Conservation (phyloP, 345 rosid genomes). For the Citrus medica region DNA sequence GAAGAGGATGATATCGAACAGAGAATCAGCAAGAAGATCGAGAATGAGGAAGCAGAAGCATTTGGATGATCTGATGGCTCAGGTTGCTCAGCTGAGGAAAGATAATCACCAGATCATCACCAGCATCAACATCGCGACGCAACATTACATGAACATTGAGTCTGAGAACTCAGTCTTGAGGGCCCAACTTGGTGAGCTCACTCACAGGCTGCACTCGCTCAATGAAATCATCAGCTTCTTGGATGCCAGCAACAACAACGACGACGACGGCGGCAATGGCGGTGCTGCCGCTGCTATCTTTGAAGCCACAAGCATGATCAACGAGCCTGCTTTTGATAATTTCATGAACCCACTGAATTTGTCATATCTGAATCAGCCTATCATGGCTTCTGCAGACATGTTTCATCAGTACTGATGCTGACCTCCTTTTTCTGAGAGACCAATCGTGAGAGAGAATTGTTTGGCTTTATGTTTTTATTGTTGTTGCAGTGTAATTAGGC, state of each 20-base stretch:
- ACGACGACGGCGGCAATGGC: neutral
- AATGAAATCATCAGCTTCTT: conserved; percentile 56
- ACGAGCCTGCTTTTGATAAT: conserved; percentile 29
- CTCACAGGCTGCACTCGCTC: conserved; percentile 62
- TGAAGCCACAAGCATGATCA: conserved; percentile 13
- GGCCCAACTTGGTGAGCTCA: conserved; percentile 72
- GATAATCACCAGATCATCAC: conserved; percentile 61
- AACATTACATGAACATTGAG: conserved; percentile 52
- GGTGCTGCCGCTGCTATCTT: too few relatives aligned
- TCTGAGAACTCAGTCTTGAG: conserved; percentile 76
- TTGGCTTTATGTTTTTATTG: neutral
- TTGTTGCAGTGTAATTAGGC: neutral
- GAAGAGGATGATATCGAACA: conserved; percentile 86
- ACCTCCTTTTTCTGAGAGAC: neutral
- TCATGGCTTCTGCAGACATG: conserved; percentile 69
- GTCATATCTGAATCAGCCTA: conserved; percentile 58
- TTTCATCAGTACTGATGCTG: conserved; percentile 39
- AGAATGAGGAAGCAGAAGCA: conserved; percentile 93
- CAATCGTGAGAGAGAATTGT: neutral
- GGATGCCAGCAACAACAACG: conserved; percentile 13
- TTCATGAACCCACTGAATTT: conserved; percentile 46
- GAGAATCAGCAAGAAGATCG: conserved; percentile 95
- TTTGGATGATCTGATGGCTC: conserved; percentile 69
- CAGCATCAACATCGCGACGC: conserved; percentile 52
- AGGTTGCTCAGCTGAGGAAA: conserved; percentile 45